Evolutionary conservation across 305 asterid genomes (phyloP).

Genomic region (Caryopteris hybrid): DNA sequence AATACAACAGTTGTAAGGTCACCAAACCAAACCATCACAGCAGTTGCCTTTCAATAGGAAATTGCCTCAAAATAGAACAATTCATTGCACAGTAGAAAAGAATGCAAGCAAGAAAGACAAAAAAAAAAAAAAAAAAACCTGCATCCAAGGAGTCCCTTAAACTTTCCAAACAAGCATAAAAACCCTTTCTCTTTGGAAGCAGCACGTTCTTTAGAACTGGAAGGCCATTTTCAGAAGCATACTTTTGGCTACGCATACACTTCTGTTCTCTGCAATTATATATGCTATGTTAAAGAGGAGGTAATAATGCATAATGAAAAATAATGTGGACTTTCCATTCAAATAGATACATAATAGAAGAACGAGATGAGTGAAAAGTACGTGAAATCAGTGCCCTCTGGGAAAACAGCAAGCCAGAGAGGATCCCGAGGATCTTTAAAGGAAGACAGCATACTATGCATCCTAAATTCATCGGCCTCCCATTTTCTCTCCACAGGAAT

Average conservation of each 20-base stretch:
- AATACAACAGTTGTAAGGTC: not conserved
- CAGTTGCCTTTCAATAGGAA: not conserved
- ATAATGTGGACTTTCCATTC: not conserved
- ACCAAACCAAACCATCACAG: not conserved
- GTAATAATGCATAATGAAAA: not conserved
- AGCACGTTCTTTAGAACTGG: slow-evolving; percentile 75
- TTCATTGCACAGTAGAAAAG: not conserved
- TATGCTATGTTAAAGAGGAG: not conserved
- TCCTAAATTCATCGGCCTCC: slow-evolving; percentile 61
- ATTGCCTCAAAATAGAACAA: not conserved
- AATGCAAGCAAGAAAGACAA: not conserved
- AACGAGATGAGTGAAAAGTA: slow-evolving; percentile 20
- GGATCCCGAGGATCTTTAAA: slow-evolving; percentile 61
- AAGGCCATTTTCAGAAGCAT: slow-evolving; percentile 72
- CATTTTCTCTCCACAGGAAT: slow-evolving; percentile 87
- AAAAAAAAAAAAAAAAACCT: slow-evolving; percentile 36
- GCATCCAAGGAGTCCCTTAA: slow-evolving; percentile 78
- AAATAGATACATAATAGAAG: not conserved
- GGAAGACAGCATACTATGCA: slow-evolving; percentile 47
- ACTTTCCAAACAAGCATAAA: slow-evolving; percentile 59
- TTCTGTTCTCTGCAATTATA: slow-evolving; percentile 70
- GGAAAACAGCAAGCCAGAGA: slow-evolving; percentile 92
- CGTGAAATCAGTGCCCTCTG: slow-evolving; percentile 99
- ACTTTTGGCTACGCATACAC: slow-evolving; percentile 63
- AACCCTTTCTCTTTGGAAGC: slow-evolving; percentile 80